Percentiles rank a stretch among this genome's conserved stretches.
Conservation (phyloP, 768 basidiomycete genomes). For the Myochromella boudieri region DNA sequence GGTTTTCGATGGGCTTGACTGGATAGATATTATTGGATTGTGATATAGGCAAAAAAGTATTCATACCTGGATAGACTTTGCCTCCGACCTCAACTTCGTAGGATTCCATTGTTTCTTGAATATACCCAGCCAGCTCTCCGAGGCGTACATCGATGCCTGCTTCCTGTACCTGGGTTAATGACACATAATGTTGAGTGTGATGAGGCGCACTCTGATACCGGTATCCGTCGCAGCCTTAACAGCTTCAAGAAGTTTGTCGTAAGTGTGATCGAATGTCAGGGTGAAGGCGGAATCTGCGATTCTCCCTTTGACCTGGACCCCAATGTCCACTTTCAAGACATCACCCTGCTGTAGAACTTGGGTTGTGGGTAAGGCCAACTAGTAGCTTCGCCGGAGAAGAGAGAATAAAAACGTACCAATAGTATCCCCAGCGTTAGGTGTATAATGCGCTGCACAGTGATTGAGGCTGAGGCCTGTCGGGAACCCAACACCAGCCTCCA, state of each 20-base stretch:
- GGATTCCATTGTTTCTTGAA: constrained; percentile 99
- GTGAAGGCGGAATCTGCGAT: constrained; percentile 98
- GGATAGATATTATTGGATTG: constrained; percentile 9
- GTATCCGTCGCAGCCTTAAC: constrained; percentile 94
- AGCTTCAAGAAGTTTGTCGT: constrained; percentile 85
- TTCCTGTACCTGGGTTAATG: constrained; percentile 52
- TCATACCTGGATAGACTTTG: constrained; percentile 75
- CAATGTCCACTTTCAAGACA: constrained; percentile 95
- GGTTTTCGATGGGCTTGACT: constrained; percentile 93
- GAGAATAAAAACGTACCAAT: constrained; percentile 47
- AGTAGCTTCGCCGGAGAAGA: neutral
- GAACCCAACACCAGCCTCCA: constrained; percentile 89
- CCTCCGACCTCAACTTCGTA: constrained; percentile 93
- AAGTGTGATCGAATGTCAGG: constrained; percentile 83
- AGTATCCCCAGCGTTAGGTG: constrained; percentile 92
- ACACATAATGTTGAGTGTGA: neutral
- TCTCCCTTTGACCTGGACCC: constrained; percentile 93
- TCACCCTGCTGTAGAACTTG: constrained; percentile 39
- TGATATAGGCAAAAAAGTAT: constrained; percentile 3
- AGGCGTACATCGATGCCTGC: constrained; percentile 94
- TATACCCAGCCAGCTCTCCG: constrained; percentile 86
- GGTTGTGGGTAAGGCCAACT: neutral
- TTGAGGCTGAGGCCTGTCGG: constrained; percentile 95
- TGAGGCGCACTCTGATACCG: constrained; percentile 66
- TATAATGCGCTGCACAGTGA: constrained; percentile 94